A percentile compares a stretch with the other conserved stretches of the same genome.
Evolutionary conservation across 192 early-diverging fungal species (phyloP).

Genomic region (Dimargaris xerosporica): DNA sequence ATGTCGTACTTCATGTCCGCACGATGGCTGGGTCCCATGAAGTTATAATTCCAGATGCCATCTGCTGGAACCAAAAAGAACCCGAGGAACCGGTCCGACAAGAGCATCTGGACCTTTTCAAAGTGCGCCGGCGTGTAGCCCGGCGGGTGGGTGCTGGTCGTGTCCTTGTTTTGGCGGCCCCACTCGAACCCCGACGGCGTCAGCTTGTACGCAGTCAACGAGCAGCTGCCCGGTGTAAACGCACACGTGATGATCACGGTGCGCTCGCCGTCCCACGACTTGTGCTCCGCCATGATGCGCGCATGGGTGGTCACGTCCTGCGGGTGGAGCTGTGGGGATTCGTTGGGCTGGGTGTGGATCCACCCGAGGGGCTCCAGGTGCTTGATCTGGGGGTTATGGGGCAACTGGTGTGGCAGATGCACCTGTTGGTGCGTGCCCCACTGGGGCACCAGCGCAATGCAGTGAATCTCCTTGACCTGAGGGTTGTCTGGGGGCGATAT

Average conservation of each 20-base stretch:
- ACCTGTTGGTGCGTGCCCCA: constrained; percentile 95
- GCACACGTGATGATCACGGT: constrained; percentile 82
- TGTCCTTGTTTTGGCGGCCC: constrained; percentile 88
- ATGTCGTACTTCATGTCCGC: constrained; percentile 86
- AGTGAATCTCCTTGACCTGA: constrained; percentile 90
- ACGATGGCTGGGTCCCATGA: constrained; percentile 89
- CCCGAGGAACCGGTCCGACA: constrained; percentile 92
- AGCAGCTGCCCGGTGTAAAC: constrained; percentile 97
- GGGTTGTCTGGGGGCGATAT: constrained; percentile 73
- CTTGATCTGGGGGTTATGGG: constrained; percentile 78
- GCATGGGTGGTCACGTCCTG: constrained; percentile 87
- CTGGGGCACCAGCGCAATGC: constrained; percentile 92
- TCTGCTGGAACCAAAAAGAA: constrained; percentile 97
- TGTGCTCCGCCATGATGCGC: constrained; percentile 61
- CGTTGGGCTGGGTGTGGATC: constrained; percentile 95
- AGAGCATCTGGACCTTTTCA: constrained; percentile 94
- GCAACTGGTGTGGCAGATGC: constrained; percentile 73
- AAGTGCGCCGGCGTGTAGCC: constrained; percentile 80
- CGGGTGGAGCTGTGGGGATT: constrained; percentile 57
- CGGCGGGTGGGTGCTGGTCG: constrained; percentile 53
- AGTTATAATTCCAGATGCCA: constrained; percentile 97
- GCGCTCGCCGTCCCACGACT: constrained; percentile 90
- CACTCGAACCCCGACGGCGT: constrained; percentile 96
- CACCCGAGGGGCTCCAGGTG: constrained; percentile 94
- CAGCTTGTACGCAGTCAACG: constrained; percentile 86